Evolutionary conservation across 306 rosid species (phyloP).

Genomic region (Arachis hypogaea): DNA sequence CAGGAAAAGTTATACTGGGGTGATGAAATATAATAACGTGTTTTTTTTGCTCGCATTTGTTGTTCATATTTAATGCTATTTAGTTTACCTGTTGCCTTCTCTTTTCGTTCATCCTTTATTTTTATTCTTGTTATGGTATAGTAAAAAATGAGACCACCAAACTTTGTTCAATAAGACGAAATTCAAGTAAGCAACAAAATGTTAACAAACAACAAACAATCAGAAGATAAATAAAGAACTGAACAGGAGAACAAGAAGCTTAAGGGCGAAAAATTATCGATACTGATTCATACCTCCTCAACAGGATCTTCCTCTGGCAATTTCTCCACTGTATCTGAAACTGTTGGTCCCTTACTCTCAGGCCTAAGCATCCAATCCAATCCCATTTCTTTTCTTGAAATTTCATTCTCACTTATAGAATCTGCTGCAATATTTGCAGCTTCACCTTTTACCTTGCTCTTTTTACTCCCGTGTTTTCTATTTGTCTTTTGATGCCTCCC

Average conservation of each 20-base stretch:
- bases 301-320: constrained; percentile 52
- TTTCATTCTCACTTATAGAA: constrained; percentile 53
- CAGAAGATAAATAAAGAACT: constrained; percentile 1
- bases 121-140: constrained; percentile 12
- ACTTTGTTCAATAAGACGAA: background rate
- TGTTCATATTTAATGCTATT: background rate
- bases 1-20: background rate
- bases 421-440: constrained; percentile 24
- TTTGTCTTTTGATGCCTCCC: constrained; percentile 22
- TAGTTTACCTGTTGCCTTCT: background rate
- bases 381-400: constrained; percentile 81
- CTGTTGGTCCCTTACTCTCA: constrained; percentile 51
- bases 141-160: constrained; percentile 2
- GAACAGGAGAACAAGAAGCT: background rate
- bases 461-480: constrained; percentile 40
- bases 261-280: background rate
- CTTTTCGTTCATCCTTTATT: constrained; percentile 16
- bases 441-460: constrained; percentile 40
- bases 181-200: constrained; percentile 1
- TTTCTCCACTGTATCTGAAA: constrained; percentile 43
- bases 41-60: background rate
- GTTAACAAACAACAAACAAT: background rate
- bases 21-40: background rate
- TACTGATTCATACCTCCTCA: constrained; percentile 60
- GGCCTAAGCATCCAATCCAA: constrained; percentile 96